phyloP scores from a whole-genome alignment of 2,329 filamentous ascomycete species.

The Alternaria metachromatica region DNA sequence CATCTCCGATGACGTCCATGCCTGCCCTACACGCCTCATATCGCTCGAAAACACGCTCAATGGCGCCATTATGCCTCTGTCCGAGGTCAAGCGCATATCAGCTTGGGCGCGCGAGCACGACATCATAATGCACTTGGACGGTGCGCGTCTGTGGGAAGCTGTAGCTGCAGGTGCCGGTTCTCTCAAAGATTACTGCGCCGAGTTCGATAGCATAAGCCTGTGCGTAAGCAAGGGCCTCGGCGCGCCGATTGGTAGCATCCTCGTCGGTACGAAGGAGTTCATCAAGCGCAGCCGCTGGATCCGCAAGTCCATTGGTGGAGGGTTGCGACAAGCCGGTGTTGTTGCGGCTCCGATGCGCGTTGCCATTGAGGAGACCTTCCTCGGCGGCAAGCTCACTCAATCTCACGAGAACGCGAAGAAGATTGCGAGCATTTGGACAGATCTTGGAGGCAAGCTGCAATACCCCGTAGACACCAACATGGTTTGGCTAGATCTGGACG shows the following conservation, averaged over 20 bases:
- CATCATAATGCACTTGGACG: slow-evolving; percentile 78
- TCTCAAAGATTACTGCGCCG: slow-evolving; percentile 69
- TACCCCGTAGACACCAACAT: slow-evolving; percentile 88
- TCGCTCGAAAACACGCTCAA: slow-evolving; percentile 85
- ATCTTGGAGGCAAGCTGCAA: slow-evolving; percentile 70
- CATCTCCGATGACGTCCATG: slow-evolving; percentile 74
- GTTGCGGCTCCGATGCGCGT: slow-evolving; percentile 77
- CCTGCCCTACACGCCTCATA: slow-evolving; percentile 81
- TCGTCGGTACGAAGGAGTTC: slow-evolving; percentile 66
- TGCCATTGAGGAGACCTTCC: slow-evolving; percentile 80
- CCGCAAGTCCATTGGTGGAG: slow-evolving; percentile 81
- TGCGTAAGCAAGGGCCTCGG: slow-evolving; percentile 86
- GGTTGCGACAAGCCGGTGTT: slow-evolving; percentile 77
- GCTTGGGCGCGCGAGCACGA: slow-evolving; percentile 68
- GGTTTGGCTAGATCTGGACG: slow-evolving; percentile 80
- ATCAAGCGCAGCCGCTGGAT: slow-evolving; percentile 76
- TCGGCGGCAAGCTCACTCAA: slow-evolving; percentile 66
- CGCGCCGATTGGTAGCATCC: slow-evolving; percentile 78
- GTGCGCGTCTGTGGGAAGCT: slow-evolving; percentile 82
- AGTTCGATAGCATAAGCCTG: slow-evolving; percentile 77
- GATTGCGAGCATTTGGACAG: slow-evolving; percentile 71
- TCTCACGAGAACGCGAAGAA: slow-evolving; percentile 69
- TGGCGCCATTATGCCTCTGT: slow-evolving; percentile 78
- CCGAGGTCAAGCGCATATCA: slow-evolving; percentile 72
- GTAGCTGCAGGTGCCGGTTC: slow-evolving; percentile 72